Evolutionary conservation across 1,139 yeast species (phyloP), one percentile per base, ranked within the genome.

Genomic region (Hyphopichia fennica): DNA sequence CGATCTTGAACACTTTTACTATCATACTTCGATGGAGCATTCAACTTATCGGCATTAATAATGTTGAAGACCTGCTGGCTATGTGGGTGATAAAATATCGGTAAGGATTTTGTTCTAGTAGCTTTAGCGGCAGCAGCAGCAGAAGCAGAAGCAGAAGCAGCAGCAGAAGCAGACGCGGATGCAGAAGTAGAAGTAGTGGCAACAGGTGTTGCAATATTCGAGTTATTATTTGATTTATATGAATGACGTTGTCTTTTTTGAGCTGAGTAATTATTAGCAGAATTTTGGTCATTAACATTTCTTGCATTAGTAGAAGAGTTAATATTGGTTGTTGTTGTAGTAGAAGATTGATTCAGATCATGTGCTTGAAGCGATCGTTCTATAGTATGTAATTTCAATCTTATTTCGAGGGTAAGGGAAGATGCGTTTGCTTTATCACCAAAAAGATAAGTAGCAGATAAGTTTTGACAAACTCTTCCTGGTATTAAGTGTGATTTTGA

Each of bases 381-480:
- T 4, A 72, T 66, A 16, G 72, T 67, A 51, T 72, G 84, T 48
- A 85, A 72, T 51, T 81, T 77, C 47, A 85, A 60, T 51, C 84
- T 74, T 19, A 85, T 74, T 58, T 85, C 93, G 41, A 85, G 65
- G 1, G 90, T 85, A 46, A 83, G 79, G 6, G 78, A 64, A 1
- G 78, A 63, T 15, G 63, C 51, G 38, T 57, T 67, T 53, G 57
- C 46, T 58, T 68, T 63, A 60, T 73, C 68, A 52, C 81, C 72
- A 71, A 72, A 63, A 60, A 72, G 51, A 42, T 63, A 70, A 42
- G 69, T 69, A 4, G 82, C 85, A 1, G 82, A 75, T 49, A 85
- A 72, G 57, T 81, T 84, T 41, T 84, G 84, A 52, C 90, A 84
- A 18, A 85, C 84, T 46, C 89, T 67, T 1, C 93, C 93, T 0